Evolutionary conservation across 2,329 filamentous ascomycete genomes (phyloP), one percentile per base, ranked within the genome.

Genomic region (Alternaria ventricosa): DNA sequence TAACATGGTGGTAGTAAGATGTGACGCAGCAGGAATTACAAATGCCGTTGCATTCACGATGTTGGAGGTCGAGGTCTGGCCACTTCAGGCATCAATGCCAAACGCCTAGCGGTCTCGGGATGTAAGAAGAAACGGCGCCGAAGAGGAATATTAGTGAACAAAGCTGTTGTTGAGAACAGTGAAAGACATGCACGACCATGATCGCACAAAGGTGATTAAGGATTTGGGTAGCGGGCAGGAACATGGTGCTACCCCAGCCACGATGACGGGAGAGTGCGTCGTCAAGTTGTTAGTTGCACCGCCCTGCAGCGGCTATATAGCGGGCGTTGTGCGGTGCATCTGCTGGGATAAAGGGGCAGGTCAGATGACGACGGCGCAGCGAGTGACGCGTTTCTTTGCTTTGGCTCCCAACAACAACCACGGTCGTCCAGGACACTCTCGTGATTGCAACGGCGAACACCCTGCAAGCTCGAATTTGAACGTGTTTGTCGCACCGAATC

Each of bases 91-190:
- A 65, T 55, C 41, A 54, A 74, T 68, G 68, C 73, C 71, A 78
- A 75, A 78, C 75, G 56, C 68, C 62, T 61, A 67, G 41, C 65
- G 25, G 75, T 77, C 71, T 76, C 74, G 74, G 74, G 67, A 67
- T 72, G 49, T 27, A 58, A 49, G n/a, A 59, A 44, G 51, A 20
- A 47, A 53, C 46, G 46, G 30, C 13, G 9, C 28, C 49, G 49
- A 53, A 53, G 49, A 25, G 49, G 6, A 33, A 54, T 62, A 55
- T 51, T 23, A 51, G 43, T 18, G 56, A 46, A 46, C 18, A 54
- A 46, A 13, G 57, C 47, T 27, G 55, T n/a, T 46, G 53, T 33
- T 9, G 56, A 44, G 50, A 12, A 43, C 6, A 55, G 22, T 47
- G 43, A 45, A 60, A 25, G 13, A 20, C n/a, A 53, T 28, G 33